Base-by-base conservation (phyloP, 2,329 filamentous ascomycete species). In the Hypocreales sp. region DNA sequence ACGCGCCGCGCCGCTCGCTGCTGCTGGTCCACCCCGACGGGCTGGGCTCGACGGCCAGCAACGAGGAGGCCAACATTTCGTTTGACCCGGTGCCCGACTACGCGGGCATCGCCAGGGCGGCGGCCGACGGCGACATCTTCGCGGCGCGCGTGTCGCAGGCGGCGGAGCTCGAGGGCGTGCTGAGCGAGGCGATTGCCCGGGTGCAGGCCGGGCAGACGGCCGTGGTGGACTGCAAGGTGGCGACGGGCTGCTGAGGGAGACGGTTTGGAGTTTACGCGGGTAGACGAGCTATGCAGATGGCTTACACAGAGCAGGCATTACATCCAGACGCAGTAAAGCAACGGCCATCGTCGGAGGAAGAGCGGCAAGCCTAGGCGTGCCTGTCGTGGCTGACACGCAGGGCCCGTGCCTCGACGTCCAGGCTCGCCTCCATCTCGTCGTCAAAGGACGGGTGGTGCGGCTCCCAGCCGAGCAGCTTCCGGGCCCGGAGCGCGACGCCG, bases 51-150 rank as follows among this genome's bases (percentile, higher is more conserved):
- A 54, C 47, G 38, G 64, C 64, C 1, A 62, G 55, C n/a, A 72
- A 72, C 42, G 66, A 70, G 31, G 70, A 73, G 42, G 61, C 72
- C 36, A 72, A 72, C 40, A 72, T 73, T 35, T 67, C 64, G 1
- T 72, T 74, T 34, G 54, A 59, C 15, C 70, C 70, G 0, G 52
- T 56, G 5, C 70, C 69, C 0, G 65, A 74, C 42, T 74, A 69
- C 38, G 46, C 64, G 1, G 68, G 66, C 20, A 71, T 74, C 26
- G 70, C 68, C 13, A 68, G 69, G 49, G 69, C 68, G 1, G 67
- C 69, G 0, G 61, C 64, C 0, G 64, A 61, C 2, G 67, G 67
- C 6, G 55, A 67, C 13, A 46, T 71, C 7, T 60, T 60, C 31
- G 53, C 66, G 0, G 61, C 58, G 0, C 49, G 47, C 28, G 63